phyloP scores from a whole-genome alignment of 2,329 filamentous ascomycete species.

The Penicillium palitans region DNA sequence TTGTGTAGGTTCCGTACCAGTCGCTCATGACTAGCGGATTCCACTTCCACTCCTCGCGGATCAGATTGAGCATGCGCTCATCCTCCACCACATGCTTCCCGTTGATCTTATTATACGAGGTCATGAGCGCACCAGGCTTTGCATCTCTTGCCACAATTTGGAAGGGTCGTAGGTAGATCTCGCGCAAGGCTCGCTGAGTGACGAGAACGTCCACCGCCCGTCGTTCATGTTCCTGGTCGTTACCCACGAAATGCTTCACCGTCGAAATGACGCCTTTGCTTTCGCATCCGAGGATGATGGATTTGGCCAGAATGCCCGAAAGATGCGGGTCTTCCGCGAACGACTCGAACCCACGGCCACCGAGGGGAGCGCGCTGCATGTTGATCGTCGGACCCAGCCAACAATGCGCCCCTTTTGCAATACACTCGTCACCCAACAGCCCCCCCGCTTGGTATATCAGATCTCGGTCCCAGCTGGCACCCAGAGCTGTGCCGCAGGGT shows the following conservation, averaged over 20 bases:
- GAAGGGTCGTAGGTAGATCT: slow-evolving; percentile 61
- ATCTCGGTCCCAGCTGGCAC: slow-evolving; percentile 58
- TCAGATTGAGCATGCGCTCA: slow-evolving; percentile 28
- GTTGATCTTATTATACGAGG: slow-evolving; percentile 54
- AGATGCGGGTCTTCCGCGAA: slow-evolving; percentile 31
- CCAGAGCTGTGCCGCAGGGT: slow-evolving; percentile 60
- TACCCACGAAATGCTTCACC: slow-evolving; percentile 60
- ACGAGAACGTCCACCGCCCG: slow-evolving; percentile 34
- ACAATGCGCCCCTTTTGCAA: slow-evolving; percentile 58
- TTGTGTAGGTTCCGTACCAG: slow-evolving; percentile 29
- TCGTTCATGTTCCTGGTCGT: slow-evolving; percentile 38
- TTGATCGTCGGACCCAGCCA: slow-evolving; percentile 65
- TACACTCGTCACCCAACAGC: slow-evolving; percentile 66
- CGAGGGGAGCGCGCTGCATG: slow-evolving; percentile 57
- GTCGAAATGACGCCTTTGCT: slow-evolving; percentile 68
- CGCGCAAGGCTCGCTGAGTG: slow-evolving; percentile 52
- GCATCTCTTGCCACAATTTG: slow-evolving; percentile 56
- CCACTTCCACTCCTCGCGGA: slow-evolving; percentile 38
- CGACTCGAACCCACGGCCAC: slow-evolving; percentile 31
- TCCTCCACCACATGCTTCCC: slow-evolving; percentile 41
- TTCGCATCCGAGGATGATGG: slow-evolving; percentile 63
- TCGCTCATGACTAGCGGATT: slow-evolving; percentile 39
- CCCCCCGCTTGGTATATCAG: slow-evolving; percentile 60
- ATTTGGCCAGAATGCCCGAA: slow-evolving; percentile 22
- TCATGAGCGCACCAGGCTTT: slow-evolving; percentile 56